Percentiles rank a stretch among this genome's conserved stretches.
Conservation (phyloP, 176 grass and related monocot species). For the Oryza glumipatula region DNA sequence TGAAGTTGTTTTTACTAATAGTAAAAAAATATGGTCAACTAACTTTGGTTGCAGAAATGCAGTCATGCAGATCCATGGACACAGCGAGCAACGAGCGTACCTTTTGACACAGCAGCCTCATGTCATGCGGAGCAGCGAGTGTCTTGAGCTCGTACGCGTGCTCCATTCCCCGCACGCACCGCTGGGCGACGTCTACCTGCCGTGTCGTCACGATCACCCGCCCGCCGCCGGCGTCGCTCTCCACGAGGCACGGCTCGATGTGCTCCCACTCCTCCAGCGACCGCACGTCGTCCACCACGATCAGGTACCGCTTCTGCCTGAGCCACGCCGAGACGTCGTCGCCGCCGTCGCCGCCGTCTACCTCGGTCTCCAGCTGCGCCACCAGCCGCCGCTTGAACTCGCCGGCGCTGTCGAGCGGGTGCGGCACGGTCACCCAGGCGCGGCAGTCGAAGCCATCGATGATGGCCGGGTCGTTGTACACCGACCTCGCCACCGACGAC, state of each 20-base stretch:
- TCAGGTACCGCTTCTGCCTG: not conserved
- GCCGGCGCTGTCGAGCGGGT: constrained; percentile 18
- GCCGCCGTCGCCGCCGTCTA: too few species aligned
- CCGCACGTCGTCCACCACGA: constrained; percentile 40
- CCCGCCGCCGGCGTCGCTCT: not conserved
- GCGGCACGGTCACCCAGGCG: constrained; percentile 53
- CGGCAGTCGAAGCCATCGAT: constrained; percentile 24
- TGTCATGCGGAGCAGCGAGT: too few species aligned
- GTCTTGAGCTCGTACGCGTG: constrained; percentile 9
- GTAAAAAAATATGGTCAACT: too few species aligned
- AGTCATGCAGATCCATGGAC: too few species aligned
- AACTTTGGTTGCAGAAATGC: too few species aligned
- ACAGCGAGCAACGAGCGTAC: too few species aligned
- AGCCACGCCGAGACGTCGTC: not conserved
- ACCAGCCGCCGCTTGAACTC: not conserved
- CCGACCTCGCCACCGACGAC: constrained; percentile 33
- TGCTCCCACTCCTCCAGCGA: constrained; percentile 13
- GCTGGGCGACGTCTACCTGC: constrained; percentile 15
- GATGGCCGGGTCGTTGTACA: constrained; percentile 17
- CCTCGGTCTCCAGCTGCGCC: constrained; percentile 1
- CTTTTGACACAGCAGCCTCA: too few species aligned
- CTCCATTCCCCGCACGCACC: not conserved
- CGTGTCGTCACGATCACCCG: constrained; percentile 44
- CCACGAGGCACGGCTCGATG: not conserved
- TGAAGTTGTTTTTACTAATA: too few species aligned